Percentiles rank a stretch among this genome's conserved stretches.
Conservation (phyloP, 164 flowering plant genomes). For the Macadamia tetraphylla region DNA sequence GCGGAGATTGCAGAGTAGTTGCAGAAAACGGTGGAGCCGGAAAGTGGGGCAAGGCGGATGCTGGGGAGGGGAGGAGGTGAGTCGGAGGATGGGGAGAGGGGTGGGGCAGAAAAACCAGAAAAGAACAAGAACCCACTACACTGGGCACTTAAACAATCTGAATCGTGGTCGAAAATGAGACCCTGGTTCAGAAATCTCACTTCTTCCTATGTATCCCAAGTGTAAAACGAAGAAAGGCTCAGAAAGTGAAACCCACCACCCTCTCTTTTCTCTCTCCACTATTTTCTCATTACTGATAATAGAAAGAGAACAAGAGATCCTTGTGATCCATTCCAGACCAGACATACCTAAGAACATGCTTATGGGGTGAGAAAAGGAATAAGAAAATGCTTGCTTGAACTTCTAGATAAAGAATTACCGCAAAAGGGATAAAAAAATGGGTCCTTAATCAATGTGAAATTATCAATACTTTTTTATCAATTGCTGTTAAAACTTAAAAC, state of each 20-base stretch:
- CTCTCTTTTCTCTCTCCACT: slow-evolving; percentile 4
- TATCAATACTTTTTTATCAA: too few relatives aligned
- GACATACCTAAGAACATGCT: slow-evolving; percentile 51
- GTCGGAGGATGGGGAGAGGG: too few relatives aligned
- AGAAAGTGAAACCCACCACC: slow-evolving; percentile 22
- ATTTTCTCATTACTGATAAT: slow-evolving; percentile 2
- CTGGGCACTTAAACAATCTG: slow-evolving; percentile 7
- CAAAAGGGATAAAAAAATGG: too few relatives aligned
- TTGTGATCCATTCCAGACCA: slow-evolving; percentile 53
- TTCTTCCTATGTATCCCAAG: slow-evolving; percentile 12
- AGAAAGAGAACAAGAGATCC: slow-evolving; percentile 27
- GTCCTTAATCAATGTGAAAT: too few relatives aligned
- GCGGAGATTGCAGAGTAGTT: too few relatives aligned
- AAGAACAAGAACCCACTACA: slow-evolving; percentile 4
- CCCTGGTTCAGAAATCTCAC: slow-evolving; percentile 25
- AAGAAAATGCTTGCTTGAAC: neutral
- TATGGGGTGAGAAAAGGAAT: slow-evolving; percentile 18
- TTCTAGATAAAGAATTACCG: too few relatives aligned
- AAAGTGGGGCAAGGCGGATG: too few relatives aligned
- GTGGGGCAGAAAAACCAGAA: neutral
- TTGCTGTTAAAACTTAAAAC: too few relatives aligned
- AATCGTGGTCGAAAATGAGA: slow-evolving; percentile 9
- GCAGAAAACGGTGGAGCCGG: too few relatives aligned
- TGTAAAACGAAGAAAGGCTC: slow-evolving; percentile 9
- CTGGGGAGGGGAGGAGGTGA: too few relatives aligned